Conservation (phyloP, 2,329 filamentous ascomycete species). For the Ciborinia camelliae region DNA sequence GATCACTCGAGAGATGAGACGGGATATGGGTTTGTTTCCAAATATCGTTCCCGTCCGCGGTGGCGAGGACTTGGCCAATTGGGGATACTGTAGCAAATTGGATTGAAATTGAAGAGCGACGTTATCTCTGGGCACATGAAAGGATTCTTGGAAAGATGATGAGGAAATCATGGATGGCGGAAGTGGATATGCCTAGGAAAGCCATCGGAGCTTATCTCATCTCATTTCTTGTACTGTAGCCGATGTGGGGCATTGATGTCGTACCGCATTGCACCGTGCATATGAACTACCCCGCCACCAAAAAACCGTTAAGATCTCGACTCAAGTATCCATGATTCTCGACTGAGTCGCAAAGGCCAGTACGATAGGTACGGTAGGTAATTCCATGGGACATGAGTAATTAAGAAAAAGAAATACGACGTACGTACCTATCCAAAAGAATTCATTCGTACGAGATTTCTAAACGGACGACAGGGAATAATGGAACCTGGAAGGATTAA, state of each 20-base stretch:
- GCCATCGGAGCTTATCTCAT: not conserved
- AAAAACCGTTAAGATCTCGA: not conserved
- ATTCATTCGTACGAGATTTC: not conserved
- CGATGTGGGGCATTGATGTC: not conserved
- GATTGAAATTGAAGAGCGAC: not conserved
- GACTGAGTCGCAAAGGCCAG: not conserved
- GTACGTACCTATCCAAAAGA: no score
- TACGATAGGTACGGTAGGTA: not conserved
- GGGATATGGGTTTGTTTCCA: not conserved
- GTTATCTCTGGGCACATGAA: not conserved
- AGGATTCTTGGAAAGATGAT: not conserved
- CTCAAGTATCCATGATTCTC: no score
- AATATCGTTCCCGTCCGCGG: not conserved
- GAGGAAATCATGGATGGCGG: not conserved
- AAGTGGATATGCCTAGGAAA: not conserved
- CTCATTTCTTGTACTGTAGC: not conserved
- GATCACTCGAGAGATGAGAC: not conserved
- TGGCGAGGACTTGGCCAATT: not conserved
- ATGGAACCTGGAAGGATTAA: not conserved
- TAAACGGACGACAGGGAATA: not conserved
- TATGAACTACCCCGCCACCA: not conserved
- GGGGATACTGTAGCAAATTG: not conserved
- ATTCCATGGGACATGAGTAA: no score
- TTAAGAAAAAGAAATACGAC: no score
- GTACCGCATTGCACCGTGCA: not conserved